phyloP scores from a whole-genome alignment of 768 basidiomycete species.

The Roridomyces roridus region DNA sequence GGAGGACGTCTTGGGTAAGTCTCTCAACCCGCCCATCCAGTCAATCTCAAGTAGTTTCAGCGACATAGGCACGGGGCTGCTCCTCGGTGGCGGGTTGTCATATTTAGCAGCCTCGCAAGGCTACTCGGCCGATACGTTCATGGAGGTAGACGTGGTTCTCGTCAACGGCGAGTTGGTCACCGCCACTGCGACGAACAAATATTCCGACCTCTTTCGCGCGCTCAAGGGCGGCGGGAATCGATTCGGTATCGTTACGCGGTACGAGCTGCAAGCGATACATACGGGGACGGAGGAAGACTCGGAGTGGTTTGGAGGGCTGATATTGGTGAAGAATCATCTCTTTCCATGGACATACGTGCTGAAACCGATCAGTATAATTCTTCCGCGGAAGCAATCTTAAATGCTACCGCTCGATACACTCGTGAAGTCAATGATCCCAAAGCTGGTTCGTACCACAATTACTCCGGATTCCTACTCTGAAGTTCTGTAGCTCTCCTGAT shows the following conservation, averaged over 20 bases:
- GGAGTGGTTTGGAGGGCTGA: slow-evolving; percentile 44
- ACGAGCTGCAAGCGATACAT: slow-evolving; percentile 45
- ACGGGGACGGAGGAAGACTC: slow-evolving; percentile 44
- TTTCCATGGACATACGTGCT: too few relatives aligned
- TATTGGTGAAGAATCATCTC: slow-evolving; percentile 34
- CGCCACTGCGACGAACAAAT: slow-evolving; percentile 45
- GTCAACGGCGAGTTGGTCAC: slow-evolving; percentile 47
- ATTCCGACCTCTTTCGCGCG: slow-evolving; percentile 50
- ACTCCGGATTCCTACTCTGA: not conserved
- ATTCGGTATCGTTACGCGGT: slow-evolving; percentile 52
- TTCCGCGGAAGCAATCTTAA: slow-evolving; percentile 42
- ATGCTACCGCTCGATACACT: slow-evolving; percentile 43
- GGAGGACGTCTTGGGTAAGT: slow-evolving; percentile 32
- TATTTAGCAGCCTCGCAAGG: slow-evolving; percentile 46
- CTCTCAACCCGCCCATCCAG: not conserved
- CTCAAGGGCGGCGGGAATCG: slow-evolving; percentile 53
- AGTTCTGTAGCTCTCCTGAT: slow-evolving; percentile 33
- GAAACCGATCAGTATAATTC: slow-evolving; percentile 32
- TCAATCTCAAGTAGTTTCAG: too few relatives aligned
- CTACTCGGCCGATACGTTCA: slow-evolving; percentile 44
- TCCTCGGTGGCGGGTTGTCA: slow-evolving; percentile 50
- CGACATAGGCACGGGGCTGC: slow-evolving; percentile 49
- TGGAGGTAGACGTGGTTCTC: slow-evolving; percentile 49
- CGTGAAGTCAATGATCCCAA: slow-evolving; percentile 43
- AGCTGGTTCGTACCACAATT: slow-evolving; percentile 36